phyloP scores from a whole-genome alignment of 2,329 filamentous ascomycete genomes.

The Balansia obtecta region DNA sequence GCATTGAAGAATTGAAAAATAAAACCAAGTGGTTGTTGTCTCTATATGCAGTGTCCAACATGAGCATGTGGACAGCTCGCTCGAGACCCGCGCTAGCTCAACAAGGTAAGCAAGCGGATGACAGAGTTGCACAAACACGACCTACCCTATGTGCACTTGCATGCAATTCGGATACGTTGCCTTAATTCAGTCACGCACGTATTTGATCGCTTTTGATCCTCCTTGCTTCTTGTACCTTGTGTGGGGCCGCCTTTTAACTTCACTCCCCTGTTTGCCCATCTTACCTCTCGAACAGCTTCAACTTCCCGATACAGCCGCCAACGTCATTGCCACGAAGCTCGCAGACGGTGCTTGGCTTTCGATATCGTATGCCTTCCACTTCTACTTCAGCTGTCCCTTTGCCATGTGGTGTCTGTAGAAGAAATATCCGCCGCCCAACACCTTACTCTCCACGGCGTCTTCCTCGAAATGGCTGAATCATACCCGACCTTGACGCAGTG shows the following conservation, averaged over 20 bases:
- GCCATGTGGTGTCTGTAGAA: conserved; percentile 2
- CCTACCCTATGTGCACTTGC: no score
- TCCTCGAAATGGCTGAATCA: conserved; percentile 54
- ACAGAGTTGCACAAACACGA: no score
- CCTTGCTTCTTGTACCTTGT: background rate
- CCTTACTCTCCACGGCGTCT: background rate
- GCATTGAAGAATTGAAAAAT: no score
- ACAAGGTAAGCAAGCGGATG: background rate
- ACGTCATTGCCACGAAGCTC: background rate
- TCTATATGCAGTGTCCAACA: background rate
- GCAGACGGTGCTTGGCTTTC: background rate
- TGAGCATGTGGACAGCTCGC: background rate
- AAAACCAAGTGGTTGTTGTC: no score
- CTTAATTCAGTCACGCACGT: no score
- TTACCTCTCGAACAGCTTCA: background rate
- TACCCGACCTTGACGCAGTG: conserved; percentile 85
- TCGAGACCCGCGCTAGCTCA: background rate
- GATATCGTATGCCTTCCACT: background rate
- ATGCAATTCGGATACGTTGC: no score
- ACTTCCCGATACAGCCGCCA: background rate
- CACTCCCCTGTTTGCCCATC: background rate
- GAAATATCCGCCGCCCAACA: background rate
- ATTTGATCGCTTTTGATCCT: background rate
- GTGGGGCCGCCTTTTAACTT: conserved; percentile 1
- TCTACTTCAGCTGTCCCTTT: background rate